Conservation (phyloP, 495 filamentous ascomycete genomes). For the Hypoxylon trugodes region DNA sequence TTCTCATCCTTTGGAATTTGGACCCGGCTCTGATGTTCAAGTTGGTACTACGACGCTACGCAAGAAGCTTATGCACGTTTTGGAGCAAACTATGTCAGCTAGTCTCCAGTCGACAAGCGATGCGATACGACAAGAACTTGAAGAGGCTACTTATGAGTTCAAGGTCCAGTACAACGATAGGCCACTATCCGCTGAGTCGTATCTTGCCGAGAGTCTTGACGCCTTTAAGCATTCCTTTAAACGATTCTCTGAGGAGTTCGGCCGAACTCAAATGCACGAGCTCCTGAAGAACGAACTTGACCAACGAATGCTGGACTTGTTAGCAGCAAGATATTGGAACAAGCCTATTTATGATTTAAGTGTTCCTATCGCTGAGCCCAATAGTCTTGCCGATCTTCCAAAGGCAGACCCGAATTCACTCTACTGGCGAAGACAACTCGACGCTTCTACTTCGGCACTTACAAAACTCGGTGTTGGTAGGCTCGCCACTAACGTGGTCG, state of each 20-base stretch:
- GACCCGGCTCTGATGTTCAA: conserved; percentile 70
- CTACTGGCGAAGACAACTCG: conserved; percentile 94
- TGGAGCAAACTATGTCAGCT: conserved; percentile 96
- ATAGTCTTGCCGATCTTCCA: conserved; percentile 77
- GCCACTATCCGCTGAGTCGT: conserved; percentile 91
- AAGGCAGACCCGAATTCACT: conserved; percentile 83
- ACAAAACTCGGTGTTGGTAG: conserved; percentile 94
- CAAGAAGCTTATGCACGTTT: conserved; percentile 95
- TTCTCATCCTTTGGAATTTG: conserved; percentile 81
- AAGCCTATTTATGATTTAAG: conserved; percentile 83
- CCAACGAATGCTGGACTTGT: conserved; percentile 93
- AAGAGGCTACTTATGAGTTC: conserved; percentile 98
- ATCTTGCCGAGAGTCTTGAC: conserved; percentile 92
- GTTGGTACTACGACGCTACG: conserved; percentile 87
- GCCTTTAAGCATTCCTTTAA: conserved; percentile 98
- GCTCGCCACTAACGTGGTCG: conserved; percentile 88
- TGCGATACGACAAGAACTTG: conserved; percentile 91
- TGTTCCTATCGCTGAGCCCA: conserved; percentile 67
- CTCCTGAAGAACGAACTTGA: conserved; percentile 92
- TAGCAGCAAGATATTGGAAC: conserved; percentile 97
- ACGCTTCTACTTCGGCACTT: conserved; percentile 86
- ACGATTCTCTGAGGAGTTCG: conserved; percentile 87
- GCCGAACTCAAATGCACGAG: conserved; percentile 84
- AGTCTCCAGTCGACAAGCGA: conserved; percentile 87
- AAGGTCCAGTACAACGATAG: conserved; percentile 99